Conservation (phyloP, 1,284 basidiomycete species). For the Trichosporon ovoides region DNA sequence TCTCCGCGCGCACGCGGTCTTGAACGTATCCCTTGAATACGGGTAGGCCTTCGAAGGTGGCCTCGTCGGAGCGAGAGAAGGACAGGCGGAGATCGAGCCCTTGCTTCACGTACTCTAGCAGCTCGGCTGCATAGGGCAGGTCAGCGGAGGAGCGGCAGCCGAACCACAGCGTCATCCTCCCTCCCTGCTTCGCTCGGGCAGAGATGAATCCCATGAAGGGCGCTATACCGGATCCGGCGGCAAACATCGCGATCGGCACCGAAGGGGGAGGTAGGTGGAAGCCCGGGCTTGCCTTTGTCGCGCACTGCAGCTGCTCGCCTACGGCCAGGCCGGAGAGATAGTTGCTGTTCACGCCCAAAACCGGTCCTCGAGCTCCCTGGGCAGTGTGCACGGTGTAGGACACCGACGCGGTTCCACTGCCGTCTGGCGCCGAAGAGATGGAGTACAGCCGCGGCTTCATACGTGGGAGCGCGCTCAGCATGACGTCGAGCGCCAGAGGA, state of each 20-base stretch:
- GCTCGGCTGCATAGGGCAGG: constrained; percentile 52
- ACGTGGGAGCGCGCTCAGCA: constrained; percentile 50
- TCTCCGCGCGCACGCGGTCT: constrained; percentile 53
- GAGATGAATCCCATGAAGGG: constrained; percentile 57
- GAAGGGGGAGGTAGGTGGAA: constrained; percentile 53
- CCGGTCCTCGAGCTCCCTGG: constrained; percentile 40
- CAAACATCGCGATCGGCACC: constrained; percentile 53
- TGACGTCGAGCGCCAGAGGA: constrained; percentile 49
- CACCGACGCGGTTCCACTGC: constrained; percentile 52
- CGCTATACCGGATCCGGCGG: constrained; percentile 54
- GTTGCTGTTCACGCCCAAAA: constrained; percentile 55
- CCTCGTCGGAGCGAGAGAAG: constrained; percentile 50
- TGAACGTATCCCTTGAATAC: constrained; percentile 42
- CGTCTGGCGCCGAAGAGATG: constrained; percentile 55
- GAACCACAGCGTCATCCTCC: constrained; percentile 52
- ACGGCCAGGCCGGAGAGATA: constrained; percentile 51
- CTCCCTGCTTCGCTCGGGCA: constrained; percentile 52
- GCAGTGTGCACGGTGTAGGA: constrained; percentile 53
- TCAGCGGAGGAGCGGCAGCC: constrained; percentile 54
- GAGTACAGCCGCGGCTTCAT: constrained; percentile 55
- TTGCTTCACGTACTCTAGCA: constrained; percentile 52
- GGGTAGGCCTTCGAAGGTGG: constrained; percentile 39
- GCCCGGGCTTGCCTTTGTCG: constrained; percentile 50
- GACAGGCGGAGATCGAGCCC: constrained; percentile 54
- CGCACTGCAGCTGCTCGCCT: constrained; percentile 52